Evolutionary conservation across 495 filamentous ascomycete genomes (phyloP).

Genomic region (Penicillium flavigenum): DNA sequence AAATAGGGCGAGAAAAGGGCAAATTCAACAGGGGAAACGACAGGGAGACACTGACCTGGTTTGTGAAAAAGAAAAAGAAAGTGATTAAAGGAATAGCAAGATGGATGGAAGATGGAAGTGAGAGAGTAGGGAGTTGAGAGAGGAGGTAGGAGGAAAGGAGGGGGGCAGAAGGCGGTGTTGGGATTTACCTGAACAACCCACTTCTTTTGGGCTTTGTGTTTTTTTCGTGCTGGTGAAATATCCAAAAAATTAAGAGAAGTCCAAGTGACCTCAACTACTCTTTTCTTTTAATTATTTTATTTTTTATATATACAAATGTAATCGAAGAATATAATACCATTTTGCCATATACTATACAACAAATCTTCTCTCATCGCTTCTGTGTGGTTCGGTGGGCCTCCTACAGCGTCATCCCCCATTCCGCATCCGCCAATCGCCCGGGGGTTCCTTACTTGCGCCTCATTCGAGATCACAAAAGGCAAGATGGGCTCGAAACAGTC

Average conservation of each 20-base stretch:
- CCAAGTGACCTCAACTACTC: not conserved
- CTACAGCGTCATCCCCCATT: slow-evolving; percentile 45
- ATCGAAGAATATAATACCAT: not conserved
- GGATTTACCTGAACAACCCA: slow-evolving; percentile 22
- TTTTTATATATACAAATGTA: not conserved
- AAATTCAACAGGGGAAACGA: slow-evolving; percentile 17
- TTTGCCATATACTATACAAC: not conserved
- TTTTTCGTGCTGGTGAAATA: slow-evolving; percentile 1
- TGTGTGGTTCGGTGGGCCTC: slow-evolving; percentile 53
- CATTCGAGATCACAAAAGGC: slow-evolving; percentile 17
- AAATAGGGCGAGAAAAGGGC: slow-evolving; percentile 18
- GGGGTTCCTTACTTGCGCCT: slow-evolving; percentile 23
- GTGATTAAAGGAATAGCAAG: slow-evolving; percentile 21
- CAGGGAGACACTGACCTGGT: slow-evolving; percentile 29
- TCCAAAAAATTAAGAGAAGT: not conserved
- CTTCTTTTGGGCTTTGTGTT: slow-evolving; percentile 1
- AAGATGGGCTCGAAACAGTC: slow-evolving; percentile 12
- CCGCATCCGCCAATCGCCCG: slow-evolving; percentile 42
- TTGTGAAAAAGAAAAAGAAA: slow-evolving; percentile 20
- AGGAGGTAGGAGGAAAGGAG: slow-evolving; percentile 25
- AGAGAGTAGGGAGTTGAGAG: slow-evolving; percentile 17
- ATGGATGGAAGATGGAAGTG: slow-evolving; percentile 16
- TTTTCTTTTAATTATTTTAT: not conserved
- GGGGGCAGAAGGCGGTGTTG: slow-evolving; percentile 38
- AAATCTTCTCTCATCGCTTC: slow-evolving; percentile 24